Base-by-base conservation (phyloP, 176 grass and related monocot species). In the Oryza glumipatula region DNA sequence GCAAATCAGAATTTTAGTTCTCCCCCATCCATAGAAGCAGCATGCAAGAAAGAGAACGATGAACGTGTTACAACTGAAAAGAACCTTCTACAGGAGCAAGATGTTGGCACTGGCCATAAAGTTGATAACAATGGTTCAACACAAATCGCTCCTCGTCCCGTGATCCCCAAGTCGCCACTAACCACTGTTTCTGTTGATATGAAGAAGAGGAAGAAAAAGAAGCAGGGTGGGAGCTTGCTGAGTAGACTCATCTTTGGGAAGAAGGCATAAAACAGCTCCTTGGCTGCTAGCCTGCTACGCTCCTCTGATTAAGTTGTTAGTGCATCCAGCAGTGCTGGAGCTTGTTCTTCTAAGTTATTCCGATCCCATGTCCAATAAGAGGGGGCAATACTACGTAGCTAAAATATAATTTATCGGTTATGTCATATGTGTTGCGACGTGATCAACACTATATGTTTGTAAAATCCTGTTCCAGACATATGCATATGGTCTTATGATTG, bases 141-240 rank as follows among this genome's bases (percentile, higher is more conserved):
- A 19, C 24, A 63, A 14, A 30, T 52, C 19, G 52, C 7, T 71
- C 24, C 64, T 64, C 74, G 54, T 41, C 41, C 43, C 3, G 46
- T 33, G 41, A 66, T 74, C 66, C 79, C 78, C 3, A 78, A 65
- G 68, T 81, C 78, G 23, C 68, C 83, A 2, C 79, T 49, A 13
- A 4, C 26, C 61, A 1, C 72, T 13, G 14, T 76, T 76, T 82
- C 64, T 14, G 36, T 54, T 63, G 85, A 76, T 52, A 60, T 26
- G 61, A 81, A 68, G 11, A 91, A 84, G 79, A 23, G 58, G n/a
- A 91, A 75, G 83, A 85, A 79, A 74, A 85, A 79, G 83, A 83
- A 91, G 82, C 79, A 77, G 12, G 32, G 69, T 46, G 67, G 19
- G 13, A 88, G 70, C 36, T 61, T 89, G 48, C 79, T 89, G 80